phyloP scores from a whole-genome alignment of 345 rosid genomes.

The Salix caprea region DNA sequence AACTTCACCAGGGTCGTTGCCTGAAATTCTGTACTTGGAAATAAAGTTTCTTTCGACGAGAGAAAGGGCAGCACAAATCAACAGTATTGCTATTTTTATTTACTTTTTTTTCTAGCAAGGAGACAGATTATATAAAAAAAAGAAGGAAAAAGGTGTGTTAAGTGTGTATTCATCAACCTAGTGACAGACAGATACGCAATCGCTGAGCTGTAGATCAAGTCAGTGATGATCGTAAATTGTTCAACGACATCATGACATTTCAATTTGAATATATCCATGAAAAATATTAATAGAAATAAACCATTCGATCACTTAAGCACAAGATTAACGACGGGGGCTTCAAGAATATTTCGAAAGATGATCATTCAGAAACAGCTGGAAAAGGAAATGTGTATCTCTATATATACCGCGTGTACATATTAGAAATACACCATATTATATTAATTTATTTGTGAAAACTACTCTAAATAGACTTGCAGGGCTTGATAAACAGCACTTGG shows the following conservation, averaged over 20 bases:
- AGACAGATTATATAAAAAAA: background rate
- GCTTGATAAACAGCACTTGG: too few relatives aligned
- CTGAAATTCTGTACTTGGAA: too few relatives aligned
- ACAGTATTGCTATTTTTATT: background rate
- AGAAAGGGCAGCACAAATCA: too few relatives aligned
- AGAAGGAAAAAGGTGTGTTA: background rate
- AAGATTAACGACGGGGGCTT: background rate
- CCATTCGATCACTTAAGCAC: background rate
- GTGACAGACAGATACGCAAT: background rate
- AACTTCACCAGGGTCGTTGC: background rate
- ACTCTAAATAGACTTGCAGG: background rate
- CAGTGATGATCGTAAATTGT: background rate
- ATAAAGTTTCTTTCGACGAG: too few relatives aligned
- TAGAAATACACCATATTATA: background rate
- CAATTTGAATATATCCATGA: background rate
- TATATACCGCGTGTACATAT: background rate
- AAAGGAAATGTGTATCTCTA: background rate
- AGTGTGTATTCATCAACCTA: background rate
- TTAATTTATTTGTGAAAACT: too few relatives aligned
- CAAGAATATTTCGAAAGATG: background rate
- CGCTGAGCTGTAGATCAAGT: background rate
- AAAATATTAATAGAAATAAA: background rate
- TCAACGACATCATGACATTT: background rate
- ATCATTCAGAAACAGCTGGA: background rate
- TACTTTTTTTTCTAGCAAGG: background rate